Evolutionary conservation across 2,329 filamentous ascomycete genomes (phyloP), one percentile per base, ranked within the genome.

Genomic region (Aspergillus aculeatinus): DNA sequence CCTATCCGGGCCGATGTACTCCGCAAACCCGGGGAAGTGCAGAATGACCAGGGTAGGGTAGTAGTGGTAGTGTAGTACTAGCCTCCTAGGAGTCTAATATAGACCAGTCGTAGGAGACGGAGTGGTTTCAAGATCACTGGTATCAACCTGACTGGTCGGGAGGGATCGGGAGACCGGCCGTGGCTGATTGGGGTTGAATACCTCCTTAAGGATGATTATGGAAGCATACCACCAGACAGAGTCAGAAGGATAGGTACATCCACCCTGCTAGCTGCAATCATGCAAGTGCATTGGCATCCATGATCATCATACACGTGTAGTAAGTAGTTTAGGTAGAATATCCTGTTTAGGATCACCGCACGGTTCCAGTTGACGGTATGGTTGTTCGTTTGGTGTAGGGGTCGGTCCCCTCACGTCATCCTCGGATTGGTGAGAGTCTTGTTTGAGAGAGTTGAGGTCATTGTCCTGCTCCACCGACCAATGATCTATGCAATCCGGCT

Each of bases 131-230:
- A 35, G 11, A 35, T 35, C 27, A 29, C 27, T 35, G n/a, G n/a
- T n/a, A 35, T 35, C 33, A 16, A 35, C 33, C 33, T 16, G 21
- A 31, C 53, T 55, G 53, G n/a, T 21, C 27, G 42, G 53, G 53
- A 55, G 53, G 42, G 53, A 23, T 33, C 16, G 1, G 23, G 42
- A 29, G 19, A 23, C 25, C 23, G 53, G 42, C 53, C 53, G 51
- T 53, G 51, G 47, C 53, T 55, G 53, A 48, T 55, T 55, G 53
- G 53, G 39, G 44, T 29, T 29, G 27, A 29, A 23, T 23, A 23
- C 9, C 7, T 29, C 9, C 7, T 29, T 29, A 1, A 29, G 7
- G 9, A 29, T 29, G 27, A 55, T 33, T 35, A 16, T 16, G 33
- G 33, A 35, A 44, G 39, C 39, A 44, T 35, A 44, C 39, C 39